phyloP scores from a whole-genome alignment of 1,284 basidiomycete species.

The Phellinidium pouzarii region DNA sequence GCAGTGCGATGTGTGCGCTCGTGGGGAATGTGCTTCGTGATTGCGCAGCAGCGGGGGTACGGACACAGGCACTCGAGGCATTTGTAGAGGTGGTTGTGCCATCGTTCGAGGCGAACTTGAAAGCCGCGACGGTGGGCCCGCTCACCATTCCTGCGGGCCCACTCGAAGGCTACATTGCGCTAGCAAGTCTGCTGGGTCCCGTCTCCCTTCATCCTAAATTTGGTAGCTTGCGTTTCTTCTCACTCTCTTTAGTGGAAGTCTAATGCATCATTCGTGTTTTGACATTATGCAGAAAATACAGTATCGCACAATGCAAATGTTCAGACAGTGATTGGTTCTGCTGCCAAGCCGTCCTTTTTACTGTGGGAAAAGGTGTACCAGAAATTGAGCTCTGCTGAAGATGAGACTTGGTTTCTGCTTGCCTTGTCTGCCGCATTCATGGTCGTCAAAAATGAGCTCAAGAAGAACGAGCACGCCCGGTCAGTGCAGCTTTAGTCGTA shows the following conservation, averaged over 20 bases:
- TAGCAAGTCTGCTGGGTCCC: slow-evolving; percentile 57
- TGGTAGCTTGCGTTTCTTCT: slow-evolving; percentile 34
- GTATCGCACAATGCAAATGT: slow-evolving; percentile 36
- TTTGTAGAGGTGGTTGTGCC: slow-evolving; percentile 53
- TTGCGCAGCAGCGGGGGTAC: slow-evolving; percentile 29
- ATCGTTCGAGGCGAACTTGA: slow-evolving; percentile 64
- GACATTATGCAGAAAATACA: slow-evolving; percentile 25
- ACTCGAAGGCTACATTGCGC: slow-evolving; percentile 77
- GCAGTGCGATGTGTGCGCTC: slow-evolving; percentile 32
- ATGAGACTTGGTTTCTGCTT: slow-evolving; percentile 76
- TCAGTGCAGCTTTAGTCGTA: slow-evolving; percentile 27
- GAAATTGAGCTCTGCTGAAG: slow-evolving; percentile 57
- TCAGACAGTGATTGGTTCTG: slow-evolving; percentile 37
- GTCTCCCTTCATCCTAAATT: slow-evolving; percentile 44
- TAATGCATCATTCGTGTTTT: slow-evolving; percentile 18
- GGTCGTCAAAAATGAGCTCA: slow-evolving; percentile 46
- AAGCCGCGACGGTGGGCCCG: slow-evolving; percentile 54
- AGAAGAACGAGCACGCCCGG: slow-evolving; percentile 53
- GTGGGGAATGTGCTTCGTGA: slow-evolving; percentile 33
- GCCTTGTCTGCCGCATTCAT: slow-evolving; percentile 50
- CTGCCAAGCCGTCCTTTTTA: slow-evolving; percentile 76
- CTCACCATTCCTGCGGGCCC: slow-evolving; percentile 55
- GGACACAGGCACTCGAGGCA: slow-evolving; percentile 29
- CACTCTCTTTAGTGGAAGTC: slow-evolving; percentile 9
- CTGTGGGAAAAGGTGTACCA: slow-evolving; percentile 83